A percentile compares a stretch with the other conserved stretches of the same genome.
These are phyloP conservation scores for Dothideomycetes sp. DNA, from an alignment of 2,329 filamentous ascomycete genomes.

Conservation along the genomic window DNA sequence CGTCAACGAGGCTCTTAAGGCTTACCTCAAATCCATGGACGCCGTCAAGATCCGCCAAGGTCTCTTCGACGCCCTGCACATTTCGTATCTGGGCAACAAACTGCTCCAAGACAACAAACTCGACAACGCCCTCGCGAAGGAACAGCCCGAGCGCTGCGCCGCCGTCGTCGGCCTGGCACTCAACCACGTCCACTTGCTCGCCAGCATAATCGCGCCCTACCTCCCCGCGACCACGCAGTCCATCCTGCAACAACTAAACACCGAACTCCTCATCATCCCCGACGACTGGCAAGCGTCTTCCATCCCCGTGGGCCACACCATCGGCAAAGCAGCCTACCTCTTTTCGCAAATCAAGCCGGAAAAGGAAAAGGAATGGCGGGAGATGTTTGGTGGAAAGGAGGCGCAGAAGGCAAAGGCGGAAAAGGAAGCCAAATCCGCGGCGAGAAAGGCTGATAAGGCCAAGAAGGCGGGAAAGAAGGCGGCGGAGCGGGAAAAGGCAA, in stretches of 20 bases:
- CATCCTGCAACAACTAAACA: constrained; percentile 64
- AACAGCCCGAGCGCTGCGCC: constrained; percentile 48
- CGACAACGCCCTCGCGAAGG: constrained; percentile 50
- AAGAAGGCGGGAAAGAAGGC: constrained; percentile 51
- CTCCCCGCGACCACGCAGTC: constrained; percentile 67
- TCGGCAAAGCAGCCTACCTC: constrained; percentile 68
- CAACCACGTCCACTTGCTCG: constrained; percentile 73
- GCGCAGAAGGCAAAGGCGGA: constrained; percentile 59
- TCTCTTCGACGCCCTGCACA: constrained; percentile 52
- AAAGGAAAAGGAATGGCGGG: constrained; percentile 75
- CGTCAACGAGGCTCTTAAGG: constrained; percentile 53
- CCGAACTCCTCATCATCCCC: constrained; percentile 28
- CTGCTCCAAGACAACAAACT: constrained; percentile 49
- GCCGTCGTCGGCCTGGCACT: constrained; percentile 66
- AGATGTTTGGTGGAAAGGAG: constrained; percentile 58
- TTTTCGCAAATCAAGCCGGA: constrained; percentile 75
- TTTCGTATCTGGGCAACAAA: constrained; percentile 52
- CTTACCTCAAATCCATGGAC: constrained; percentile 59
- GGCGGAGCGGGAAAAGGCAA: constrained; percentile 48
- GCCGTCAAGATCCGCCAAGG: constrained; percentile 59
- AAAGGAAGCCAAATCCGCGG: constrained; percentile 47
- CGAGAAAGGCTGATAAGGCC: constrained; percentile 54
- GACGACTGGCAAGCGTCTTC: constrained; percentile 49
- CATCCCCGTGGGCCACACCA: constrained; percentile 63
- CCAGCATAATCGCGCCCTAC: constrained; percentile 69